Conservation (phyloP, 2,329 filamentous ascomycete species). For the Penicillium sp. region DNA sequence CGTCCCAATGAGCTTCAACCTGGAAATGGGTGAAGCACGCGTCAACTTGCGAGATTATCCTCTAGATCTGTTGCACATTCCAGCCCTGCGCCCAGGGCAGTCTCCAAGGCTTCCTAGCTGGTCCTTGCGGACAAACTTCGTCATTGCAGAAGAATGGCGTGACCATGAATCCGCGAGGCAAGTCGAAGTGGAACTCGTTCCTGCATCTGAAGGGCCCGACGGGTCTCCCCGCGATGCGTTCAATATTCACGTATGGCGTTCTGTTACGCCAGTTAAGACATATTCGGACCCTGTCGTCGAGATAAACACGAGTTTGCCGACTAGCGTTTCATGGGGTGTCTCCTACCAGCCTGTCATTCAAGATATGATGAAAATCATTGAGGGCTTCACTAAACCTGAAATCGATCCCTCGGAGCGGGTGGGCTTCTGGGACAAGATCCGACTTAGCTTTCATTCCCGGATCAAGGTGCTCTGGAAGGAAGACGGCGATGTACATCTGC, state of each 20-base stretch:
- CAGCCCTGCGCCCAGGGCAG: conserved; percentile 74
- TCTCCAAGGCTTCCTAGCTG: conserved; percentile 76
- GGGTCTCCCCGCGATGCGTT: conserved; percentile 64
- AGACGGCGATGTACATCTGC: conserved; percentile 90
- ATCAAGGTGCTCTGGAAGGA: conserved; percentile 89
- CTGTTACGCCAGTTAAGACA: conserved; percentile 91
- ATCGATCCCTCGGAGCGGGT: conserved; percentile 89
- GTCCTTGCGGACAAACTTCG: conserved; percentile 84
- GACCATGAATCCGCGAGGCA: conserved; percentile 75
- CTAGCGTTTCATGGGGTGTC: conserved; percentile 92
- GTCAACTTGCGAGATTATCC: conserved; percentile 91
- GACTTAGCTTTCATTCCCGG: conserved; percentile 88
- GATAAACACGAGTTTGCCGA: conserved; percentile 89
- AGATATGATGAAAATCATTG: conserved; percentile 99
- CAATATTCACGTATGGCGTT: conserved; percentile 80
- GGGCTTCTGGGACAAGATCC: conserved; percentile 98
- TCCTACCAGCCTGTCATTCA: conserved; percentile 97
- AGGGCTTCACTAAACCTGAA: conserved; percentile 94
- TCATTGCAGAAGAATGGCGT: conserved; percentile 90
- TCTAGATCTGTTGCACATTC: conserved; percentile 85
- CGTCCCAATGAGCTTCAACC: conserved; percentile 81
- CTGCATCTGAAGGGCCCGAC: conserved; percentile 59
- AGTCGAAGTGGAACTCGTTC: conserved; percentile 80
- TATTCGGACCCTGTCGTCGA: conserved; percentile 90
- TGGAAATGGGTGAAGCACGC: conserved; percentile 86